Base-by-base conservation (phyloP, 768 basidiomycete species). In the Trametes punicea region DNA sequence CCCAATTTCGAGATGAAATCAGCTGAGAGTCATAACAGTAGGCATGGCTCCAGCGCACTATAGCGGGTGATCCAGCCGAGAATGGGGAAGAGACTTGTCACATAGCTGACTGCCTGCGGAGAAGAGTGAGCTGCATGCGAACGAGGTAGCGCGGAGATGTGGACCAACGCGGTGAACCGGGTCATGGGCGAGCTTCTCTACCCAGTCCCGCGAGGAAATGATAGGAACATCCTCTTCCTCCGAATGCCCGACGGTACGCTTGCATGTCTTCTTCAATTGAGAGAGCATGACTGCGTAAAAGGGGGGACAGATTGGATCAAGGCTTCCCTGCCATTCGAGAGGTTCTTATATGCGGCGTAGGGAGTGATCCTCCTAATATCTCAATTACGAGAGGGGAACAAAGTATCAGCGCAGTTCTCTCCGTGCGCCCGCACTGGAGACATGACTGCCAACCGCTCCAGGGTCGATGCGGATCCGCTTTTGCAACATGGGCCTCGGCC, bases 51-150 rank as follows among this genome's bases (percentile, higher is more conserved):
- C 16, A 15, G 74, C 84, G 59, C 49, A 88, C 89, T 96, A 71
- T 97, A 97, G 67, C 91, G 79, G 4, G 82, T 77, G 27, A 90
- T 85, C 93, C 93, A 97, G 33, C 81, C 73, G 1, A 92, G 29
- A 67, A 96, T 87, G 0, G 93, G 93, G 70, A 96, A 95, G n/a
- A 96, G 73, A 61, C 81, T 79, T 41, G 70, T 62, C 34, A 93
- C 11, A 63, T 96, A 96, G 51, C 75, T 62, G 45, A 77, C 70
- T 31, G 77, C 64, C 89, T 93, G 62, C 25, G 6, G 42, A 64
- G 42, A n/a, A 39, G 16, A 16, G n/a, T 62, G 39, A 62, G 49
- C 36, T 25, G 31, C 46, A 44, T 33, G 44, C 31, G 20, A 52
- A 10, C 20, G 47, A 20, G 31, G 36, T 16, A 42, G 34, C 27